Evolutionary conservation across 768 basidiomycete genomes (phyloP).

Genomic region (Lactarius hatsudake): DNA sequence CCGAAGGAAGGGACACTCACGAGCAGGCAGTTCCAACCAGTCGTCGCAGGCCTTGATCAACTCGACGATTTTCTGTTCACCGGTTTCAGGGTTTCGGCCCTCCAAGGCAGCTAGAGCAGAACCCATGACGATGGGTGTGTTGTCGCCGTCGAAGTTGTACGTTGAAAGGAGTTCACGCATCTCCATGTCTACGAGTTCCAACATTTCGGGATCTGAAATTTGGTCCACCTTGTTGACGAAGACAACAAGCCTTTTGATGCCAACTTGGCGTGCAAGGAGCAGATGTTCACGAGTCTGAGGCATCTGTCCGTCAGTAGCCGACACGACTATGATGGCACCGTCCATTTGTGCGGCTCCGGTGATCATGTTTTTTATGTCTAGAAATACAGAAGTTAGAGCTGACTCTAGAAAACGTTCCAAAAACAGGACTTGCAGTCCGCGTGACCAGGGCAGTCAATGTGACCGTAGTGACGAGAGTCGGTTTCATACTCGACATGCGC

Average conservation of each 20-base stretch:
- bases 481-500: constrained; percentile 99
- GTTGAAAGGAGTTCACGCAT: constrained; percentile 92
- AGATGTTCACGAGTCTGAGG: constrained; percentile 98
- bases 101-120: constrained; percentile 95
- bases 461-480: constrained; percentile 83
- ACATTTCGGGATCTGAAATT: constrained; percentile 96
- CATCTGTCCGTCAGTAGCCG: constrained; percentile 99
- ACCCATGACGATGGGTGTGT: constrained; percentile 97
- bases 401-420: constrained; percentile 17
- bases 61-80: constrained; percentile 74
- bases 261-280: constrained; percentile 95
- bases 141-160: constrained; percentile 96
- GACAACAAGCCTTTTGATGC: constrained; percentile 94
- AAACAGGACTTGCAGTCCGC: constrained; percentile 71
- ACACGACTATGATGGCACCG: constrained; percentile 92
- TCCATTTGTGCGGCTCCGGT: constrained; percentile 99
- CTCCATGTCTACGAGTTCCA: constrained; percentile 99
- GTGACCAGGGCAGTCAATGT: constrained; percentile 97
- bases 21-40: constrained; percentile 93
- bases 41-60: constrained; percentile 84
- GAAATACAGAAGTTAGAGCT: constrained; percentile 17
- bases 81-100: constrained; percentile 75
- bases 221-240: constrained; percentile 99
- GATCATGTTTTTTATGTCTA: constrained; percentile 98
- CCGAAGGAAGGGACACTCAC: constrained; percentile 44